A percentile compares a stretch with the other conserved stretches of the same genome.
Conservation (phyloP, 2,329 filamentous ascomycete species). For the Fonsecaea pedrosoi region DNA sequence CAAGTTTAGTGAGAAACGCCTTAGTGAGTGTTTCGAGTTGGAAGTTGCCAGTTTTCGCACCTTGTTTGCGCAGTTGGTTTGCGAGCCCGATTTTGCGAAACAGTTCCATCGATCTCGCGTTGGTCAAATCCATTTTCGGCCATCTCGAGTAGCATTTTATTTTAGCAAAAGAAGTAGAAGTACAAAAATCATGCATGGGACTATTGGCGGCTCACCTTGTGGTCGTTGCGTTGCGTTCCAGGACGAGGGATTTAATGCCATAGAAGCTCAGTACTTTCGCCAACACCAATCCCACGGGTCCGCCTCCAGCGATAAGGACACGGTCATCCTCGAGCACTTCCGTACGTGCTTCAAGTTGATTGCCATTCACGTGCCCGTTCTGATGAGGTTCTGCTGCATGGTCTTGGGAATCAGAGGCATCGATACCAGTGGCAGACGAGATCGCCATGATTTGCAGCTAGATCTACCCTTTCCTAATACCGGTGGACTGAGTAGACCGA, state of each 20-base stretch:
- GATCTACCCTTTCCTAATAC: too few relatives aligned
- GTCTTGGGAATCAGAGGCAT: too few relatives aligned
- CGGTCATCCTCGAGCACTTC: too few relatives aligned
- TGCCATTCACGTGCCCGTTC: too few relatives aligned
- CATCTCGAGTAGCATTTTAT: conserved; percentile 32
- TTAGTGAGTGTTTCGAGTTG: not conserved
- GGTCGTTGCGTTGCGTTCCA: conserved; percentile 42
- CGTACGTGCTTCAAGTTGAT: too few relatives aligned
- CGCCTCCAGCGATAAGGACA: conserved; percentile 56
- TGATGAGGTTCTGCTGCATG: too few relatives aligned
- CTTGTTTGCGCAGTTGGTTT: conserved; percentile 23
- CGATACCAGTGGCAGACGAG: too few relatives aligned
- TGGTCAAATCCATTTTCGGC: conserved; percentile 52
- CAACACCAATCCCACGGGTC: conserved; percentile 54
- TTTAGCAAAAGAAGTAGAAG: too few relatives aligned
- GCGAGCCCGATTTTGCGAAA: conserved; percentile 37
- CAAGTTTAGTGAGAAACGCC: not conserved
- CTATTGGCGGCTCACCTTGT: conserved; percentile 26
- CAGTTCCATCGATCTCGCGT: conserved; percentile 48
- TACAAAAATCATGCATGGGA: too few relatives aligned
- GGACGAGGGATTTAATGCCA: conserved; percentile 38
- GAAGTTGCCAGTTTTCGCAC: not conserved
- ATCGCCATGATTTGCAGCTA: too few relatives aligned
- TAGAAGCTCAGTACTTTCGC: conserved; percentile 39
- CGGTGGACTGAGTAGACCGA: too few relatives aligned